Conservation (phyloP, 495 filamentous ascomycete species). For the Podospora pseudoanserina region DNA sequence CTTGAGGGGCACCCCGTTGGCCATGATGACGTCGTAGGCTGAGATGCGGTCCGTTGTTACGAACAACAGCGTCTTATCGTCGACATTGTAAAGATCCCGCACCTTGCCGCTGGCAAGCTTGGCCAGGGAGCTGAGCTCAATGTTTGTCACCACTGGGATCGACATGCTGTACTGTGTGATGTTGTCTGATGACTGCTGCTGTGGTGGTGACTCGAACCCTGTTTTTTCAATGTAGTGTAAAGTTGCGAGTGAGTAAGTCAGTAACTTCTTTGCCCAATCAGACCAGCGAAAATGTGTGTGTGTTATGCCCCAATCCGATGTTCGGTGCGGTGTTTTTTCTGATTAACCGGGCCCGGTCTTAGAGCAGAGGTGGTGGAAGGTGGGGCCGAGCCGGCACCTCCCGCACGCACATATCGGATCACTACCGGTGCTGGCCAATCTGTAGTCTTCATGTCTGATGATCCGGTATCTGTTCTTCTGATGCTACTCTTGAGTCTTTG, state of each 20-base stretch:
- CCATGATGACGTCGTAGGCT: slow-evolving; percentile 89
- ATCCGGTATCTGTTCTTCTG: no score
- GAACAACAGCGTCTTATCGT: slow-evolving; percentile 76
- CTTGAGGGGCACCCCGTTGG: slow-evolving; percentile 82
- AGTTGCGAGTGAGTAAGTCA: not conserved
- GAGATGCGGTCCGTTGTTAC: slow-evolving; percentile 84
- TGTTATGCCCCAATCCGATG: slow-evolving; percentile 1
- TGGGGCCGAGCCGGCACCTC: not conserved
- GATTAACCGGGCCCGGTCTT: not conserved
- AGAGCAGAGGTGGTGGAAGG: not conserved
- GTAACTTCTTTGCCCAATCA: not conserved
- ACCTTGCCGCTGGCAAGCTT: slow-evolving; percentile 63
- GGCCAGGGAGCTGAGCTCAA: slow-evolving; percentile 30
- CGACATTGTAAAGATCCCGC: slow-evolving; percentile 73
- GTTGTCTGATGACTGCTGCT: not conserved
- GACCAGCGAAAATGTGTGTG: not conserved
- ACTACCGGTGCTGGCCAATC: not conserved
- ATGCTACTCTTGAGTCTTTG: no score
- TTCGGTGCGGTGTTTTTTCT: slow-evolving; percentile 4
- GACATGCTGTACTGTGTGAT: slow-evolving; percentile 6
- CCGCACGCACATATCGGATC: not conserved
- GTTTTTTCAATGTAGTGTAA: not conserved
- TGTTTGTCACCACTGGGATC: slow-evolving; percentile 25
- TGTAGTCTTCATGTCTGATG: not conserved
- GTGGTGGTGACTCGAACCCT: not conserved